These are phyloP conservation scores for Clavulina sp. DNA, from an alignment of 768 basidiomycete genomes.

Conservation along the genomic window DNA sequence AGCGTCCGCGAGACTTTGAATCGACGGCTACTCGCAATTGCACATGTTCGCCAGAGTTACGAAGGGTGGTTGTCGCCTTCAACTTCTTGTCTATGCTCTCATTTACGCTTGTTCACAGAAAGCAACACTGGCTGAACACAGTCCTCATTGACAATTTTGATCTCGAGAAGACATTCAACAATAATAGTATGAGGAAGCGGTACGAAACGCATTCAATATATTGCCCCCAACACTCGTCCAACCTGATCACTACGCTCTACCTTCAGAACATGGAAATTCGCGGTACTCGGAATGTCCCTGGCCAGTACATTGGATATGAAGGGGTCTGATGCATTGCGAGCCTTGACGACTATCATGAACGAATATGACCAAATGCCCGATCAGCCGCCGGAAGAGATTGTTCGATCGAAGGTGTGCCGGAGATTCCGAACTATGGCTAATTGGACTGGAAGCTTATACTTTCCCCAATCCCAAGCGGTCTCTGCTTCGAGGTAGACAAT, in stretches of 20 bases:
- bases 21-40: conserved; percentile 71
- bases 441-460: no score
- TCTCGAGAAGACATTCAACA: conserved; percentile 57
- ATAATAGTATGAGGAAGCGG: conserved; percentile 64
- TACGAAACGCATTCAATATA: conserved; percentile 18
- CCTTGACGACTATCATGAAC: conserved; percentile 47
- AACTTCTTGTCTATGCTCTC: conserved; percentile 3
- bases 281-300: conserved; percentile 73
- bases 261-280: conserved; percentile 59
- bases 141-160: conserved; percentile 59
- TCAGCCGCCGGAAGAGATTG: no score
- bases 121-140: conserved; percentile 78
- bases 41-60: conserved; percentile 69
- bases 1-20: conserved; percentile 62
- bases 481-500: no score
- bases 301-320: conserved; percentile 66
- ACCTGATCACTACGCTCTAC: not conserved
- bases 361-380: conserved; percentile 71
- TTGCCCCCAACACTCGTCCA: not conserved
- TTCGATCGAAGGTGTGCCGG: no score
- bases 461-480: no score
- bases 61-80: conserved; percentile 40
- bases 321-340: conserved; percentile 61
- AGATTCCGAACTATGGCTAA: no score
- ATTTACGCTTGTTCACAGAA: conserved; percentile 25